phyloP scores from a whole-genome alignment of 2,329 filamentous ascomycete genomes.

The Phoma herbarum region DNA sequence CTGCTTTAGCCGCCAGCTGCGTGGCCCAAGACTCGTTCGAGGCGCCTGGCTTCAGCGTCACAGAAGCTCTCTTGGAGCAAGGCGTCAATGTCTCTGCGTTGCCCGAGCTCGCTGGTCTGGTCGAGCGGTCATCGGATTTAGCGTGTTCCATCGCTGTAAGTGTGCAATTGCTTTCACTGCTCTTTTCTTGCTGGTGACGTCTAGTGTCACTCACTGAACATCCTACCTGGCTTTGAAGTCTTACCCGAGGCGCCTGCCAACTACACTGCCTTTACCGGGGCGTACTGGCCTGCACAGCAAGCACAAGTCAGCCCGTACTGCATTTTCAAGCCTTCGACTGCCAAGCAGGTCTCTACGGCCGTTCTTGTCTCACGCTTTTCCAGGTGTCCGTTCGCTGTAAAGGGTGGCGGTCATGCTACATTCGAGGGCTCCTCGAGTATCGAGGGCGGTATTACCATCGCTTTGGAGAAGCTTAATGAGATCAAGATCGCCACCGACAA shows the following conservation, averaged over 20 bases:
- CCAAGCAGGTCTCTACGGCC: slow-evolving; percentile 29
- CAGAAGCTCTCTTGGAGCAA: slow-evolving; percentile 28
- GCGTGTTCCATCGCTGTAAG: slow-evolving; percentile 36
- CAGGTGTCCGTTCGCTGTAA: slow-evolving; percentile 53
- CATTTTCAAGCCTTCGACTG: slow-evolving; percentile 37
- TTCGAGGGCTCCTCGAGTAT: slow-evolving; percentile 44
- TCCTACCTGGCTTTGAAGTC: slow-evolving; percentile 12
- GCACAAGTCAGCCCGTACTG: slow-evolving; percentile 35
- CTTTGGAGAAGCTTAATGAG: slow-evolving; percentile 37
- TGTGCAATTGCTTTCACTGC: background rate
- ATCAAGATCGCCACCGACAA: slow-evolving; percentile 33
- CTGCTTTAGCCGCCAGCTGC: background rate
- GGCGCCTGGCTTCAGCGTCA: slow-evolving; percentile 30
- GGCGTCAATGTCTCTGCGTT: slow-evolving; percentile 31
- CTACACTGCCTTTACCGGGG: slow-evolving; percentile 32
- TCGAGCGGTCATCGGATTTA: slow-evolving; percentile 13
- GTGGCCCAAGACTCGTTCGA: slow-evolving; percentile 22
- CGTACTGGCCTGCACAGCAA: slow-evolving; percentile 42
- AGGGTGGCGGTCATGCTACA: slow-evolving; percentile 44
- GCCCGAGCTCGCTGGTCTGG: slow-evolving; percentile 24
- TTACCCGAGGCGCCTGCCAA: slow-evolving; percentile 26
- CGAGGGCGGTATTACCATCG: slow-evolving; percentile 43
- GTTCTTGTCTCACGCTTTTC: slow-evolving; percentile 36
- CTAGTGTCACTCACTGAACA: slow-evolving; percentile 28
- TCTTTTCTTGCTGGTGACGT: background rate